Base-by-base conservation (phyloP, 169 alveolate species). In the Eimeria mitis region DNA sequence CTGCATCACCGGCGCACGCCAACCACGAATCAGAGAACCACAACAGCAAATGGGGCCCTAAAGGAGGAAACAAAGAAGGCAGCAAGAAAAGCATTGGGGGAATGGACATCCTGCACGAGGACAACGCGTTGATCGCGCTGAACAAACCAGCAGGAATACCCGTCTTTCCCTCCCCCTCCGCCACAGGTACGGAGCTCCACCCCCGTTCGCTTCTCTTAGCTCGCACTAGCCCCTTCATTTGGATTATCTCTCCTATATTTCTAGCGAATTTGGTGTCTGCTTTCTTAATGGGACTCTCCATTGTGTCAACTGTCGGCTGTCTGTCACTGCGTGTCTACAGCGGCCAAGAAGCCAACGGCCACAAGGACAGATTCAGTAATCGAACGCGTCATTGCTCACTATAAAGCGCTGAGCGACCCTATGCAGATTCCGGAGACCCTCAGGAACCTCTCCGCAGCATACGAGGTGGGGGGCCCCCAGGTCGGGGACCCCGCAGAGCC, bases 91-190 rank as follows among this genome's bases (percentile, higher is more conserved):
- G 44, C 28, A 42, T 40, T 13, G 92, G 79, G 14, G 92, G 65
- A 14, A 42, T 85, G 81, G 34, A 63, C 42, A 0, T 94, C 11
- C 76, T 94, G 23, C 84, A 87, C 65, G 96, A 94, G 68, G 96
- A 94, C 75, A 81, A 84, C 78, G 91, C 52, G 47, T 37, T 94
- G 70, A 40, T 94, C 47, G 96, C 88, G 37, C 13, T 94, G n/a
- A 87, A 94, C 87, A 94, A 94, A 63, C 96, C 94, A 19, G 95
- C 96, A 44, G 91, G 91, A 56, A 52, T 94, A 8, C 87, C 87
- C 68, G 73, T 88, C 11, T 65, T 71, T 13, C 95, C 95, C 4
- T 5, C 85, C 7, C 78, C 95, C 47, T 25, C 92, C 37, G 54
- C 28, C 52, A 37, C 92, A 85, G 90, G 90, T 83, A 83, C 56